phyloP scores from a whole-genome alignment of 257 asterid genomes.

The Penstemon newberryi region DNA sequence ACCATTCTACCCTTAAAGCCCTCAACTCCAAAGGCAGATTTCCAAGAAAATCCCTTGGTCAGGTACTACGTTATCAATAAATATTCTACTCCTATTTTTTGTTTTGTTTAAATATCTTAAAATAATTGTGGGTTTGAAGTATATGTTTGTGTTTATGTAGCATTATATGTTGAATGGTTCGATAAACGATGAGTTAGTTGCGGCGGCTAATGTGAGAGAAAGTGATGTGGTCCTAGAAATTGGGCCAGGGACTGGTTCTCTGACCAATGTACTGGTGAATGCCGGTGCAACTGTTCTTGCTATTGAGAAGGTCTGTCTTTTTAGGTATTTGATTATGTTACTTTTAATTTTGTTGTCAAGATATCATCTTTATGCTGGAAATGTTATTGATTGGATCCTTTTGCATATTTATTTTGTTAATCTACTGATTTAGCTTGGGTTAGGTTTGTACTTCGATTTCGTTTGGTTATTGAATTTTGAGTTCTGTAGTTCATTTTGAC shows the following conservation, averaged over 20 bases:
- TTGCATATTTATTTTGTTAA: neutral
- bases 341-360: neutral
- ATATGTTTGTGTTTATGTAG: conserved; percentile 41
- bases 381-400: neutral
- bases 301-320: conserved; percentile 74
- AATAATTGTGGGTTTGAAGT: neutral
- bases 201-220: conserved; percentile 70
- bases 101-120: neutral
- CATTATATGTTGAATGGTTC: conserved; percentile 87
- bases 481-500: conserved; percentile 1
- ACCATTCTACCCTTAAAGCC: conserved; percentile 84
- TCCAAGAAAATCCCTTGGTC: conserved; percentile 94
- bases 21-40: conserved; percentile 91
- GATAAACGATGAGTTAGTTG: conserved; percentile 71
- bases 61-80: conserved; percentile 39
- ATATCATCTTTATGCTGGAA: neutral
- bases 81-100: neutral
- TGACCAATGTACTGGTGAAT: conserved; percentile 74
- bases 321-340: neutral
- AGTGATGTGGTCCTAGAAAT: conserved; percentile 91
- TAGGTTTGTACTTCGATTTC: neutral
- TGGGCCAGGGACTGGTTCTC: conserved; percentile 98
- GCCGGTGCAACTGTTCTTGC: conserved; percentile 94
- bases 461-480: neutral
- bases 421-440: neutral